These are phyloP conservation scores for Acanthamoeba healyi DNA, from an alignment of 208 protist species.

Conservation along the genomic window DNA sequence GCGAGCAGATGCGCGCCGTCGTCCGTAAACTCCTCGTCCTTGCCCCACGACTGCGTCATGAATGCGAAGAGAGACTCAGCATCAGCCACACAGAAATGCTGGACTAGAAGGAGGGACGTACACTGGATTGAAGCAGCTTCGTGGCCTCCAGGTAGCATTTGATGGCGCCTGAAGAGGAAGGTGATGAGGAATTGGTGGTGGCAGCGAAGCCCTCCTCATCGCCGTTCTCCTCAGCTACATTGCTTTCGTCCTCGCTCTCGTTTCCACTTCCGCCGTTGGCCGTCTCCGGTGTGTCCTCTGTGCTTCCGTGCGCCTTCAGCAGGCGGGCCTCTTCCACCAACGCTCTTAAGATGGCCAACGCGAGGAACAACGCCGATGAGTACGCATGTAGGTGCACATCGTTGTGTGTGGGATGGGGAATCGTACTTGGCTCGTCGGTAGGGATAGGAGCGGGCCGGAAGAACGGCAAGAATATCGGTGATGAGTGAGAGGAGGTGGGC, in stretches of 20 bases:
- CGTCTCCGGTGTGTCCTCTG: not conserved
- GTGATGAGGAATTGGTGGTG: not conserved
- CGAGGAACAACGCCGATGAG: no score
- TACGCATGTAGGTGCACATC: no score
- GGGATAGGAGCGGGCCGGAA: not conserved
- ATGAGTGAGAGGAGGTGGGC: conserved; percentile 8
- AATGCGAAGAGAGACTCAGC: not conserved
- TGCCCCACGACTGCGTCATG: not conserved
- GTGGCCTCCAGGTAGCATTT: not conserved
- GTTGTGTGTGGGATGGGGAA: no score
- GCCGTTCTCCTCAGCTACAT: not conserved
- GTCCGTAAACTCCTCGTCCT: not conserved
- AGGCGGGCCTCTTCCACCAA: conserved; percentile 46
- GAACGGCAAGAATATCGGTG: conserved; percentile 14
- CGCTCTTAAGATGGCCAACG: not conserved
- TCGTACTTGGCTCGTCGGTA: conserved; percentile 1
- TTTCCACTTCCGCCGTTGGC: not conserved
- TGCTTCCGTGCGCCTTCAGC: conserved; percentile 6
- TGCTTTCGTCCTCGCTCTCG: not conserved
- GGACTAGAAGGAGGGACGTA: not conserved
- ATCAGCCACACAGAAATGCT: no score
- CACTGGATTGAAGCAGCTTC: not conserved
- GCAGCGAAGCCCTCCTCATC: not conserved
- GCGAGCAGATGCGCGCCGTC: conserved; percentile 27
- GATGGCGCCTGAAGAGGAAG: not conserved